A percentile compares a stretch with the other conserved stretches of the same genome.
Conservation (phyloP, 768 basidiomycete genomes). For the Tricholoma flavovirens region DNA sequence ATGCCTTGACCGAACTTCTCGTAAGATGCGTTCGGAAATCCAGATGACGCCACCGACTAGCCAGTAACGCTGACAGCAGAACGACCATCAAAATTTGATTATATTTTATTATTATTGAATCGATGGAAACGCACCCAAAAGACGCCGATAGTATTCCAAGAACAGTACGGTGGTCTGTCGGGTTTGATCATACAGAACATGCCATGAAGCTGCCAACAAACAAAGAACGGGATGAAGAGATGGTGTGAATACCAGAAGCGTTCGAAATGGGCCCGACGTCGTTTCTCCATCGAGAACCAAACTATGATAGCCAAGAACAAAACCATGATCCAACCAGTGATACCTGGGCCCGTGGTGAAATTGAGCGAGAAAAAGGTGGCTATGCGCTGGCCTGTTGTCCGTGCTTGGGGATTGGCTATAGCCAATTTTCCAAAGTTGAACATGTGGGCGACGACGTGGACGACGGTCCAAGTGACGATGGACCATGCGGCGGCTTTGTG, state of each 20-base stretch:
- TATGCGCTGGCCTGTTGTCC: constrained; percentile 47
- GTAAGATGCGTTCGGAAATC: constrained; percentile 83
- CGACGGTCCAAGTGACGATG: constrained; percentile 67
- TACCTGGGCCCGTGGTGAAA: constrained; percentile 76
- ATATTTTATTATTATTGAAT: too few species aligned
- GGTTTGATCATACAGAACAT: constrained; percentile 98
- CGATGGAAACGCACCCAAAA: constrained; percentile 77
- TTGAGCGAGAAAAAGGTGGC: constrained; percentile 72
- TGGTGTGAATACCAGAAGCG: constrained; percentile 87
- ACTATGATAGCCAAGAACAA: constrained; percentile 70
- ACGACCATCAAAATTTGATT: not conserved
- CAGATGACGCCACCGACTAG: constrained; percentile 80
- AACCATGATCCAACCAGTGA: constrained; percentile 89
- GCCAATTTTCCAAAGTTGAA: constrained; percentile 75
- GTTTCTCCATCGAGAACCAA: constrained; percentile 80
- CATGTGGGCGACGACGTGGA: constrained; percentile 84
- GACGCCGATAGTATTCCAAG: constrained; percentile 78
- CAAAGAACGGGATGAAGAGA: constrained; percentile 89
- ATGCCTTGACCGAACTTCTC: constrained; percentile 89
- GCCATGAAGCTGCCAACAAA: constrained; percentile 91
- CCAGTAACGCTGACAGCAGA: constrained; percentile 70
- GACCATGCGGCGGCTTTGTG: constrained; percentile 92
- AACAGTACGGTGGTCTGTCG: constrained; percentile 84
- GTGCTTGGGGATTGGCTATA: constrained; percentile 46
- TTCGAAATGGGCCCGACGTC: constrained; percentile 74